A percentile compares a stretch with the other conserved stretches of the same genome.
phyloP scores from a whole-genome alignment of 805 yeast genomes.

The Kockiozyma suomiensis region DNA sequence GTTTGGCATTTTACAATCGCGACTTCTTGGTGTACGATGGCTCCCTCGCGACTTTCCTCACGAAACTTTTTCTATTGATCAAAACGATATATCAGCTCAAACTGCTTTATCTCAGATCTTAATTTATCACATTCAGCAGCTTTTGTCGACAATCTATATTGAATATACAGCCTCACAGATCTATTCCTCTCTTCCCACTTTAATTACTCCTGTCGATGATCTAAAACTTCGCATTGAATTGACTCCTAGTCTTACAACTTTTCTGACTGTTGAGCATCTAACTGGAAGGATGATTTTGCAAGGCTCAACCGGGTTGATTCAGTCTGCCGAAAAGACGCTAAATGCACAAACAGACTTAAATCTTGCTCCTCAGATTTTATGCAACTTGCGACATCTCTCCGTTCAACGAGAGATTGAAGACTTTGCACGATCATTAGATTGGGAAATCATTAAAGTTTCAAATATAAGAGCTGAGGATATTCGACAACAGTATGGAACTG shows the following conservation, averaged over 20 bases:
- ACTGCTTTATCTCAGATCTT: slow-evolving; percentile 25
- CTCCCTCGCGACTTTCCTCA: slow-evolving; percentile 12
- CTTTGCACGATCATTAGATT: slow-evolving; percentile 13
- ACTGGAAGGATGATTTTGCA: slow-evolving; percentile 31
- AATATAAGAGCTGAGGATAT: slow-evolving; percentile 32
- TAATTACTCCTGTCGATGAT: slow-evolving; percentile 25
- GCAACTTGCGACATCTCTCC: slow-evolving; percentile 26
- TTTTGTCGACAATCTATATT: slow-evolving; percentile 22
- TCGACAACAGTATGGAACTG: slow-evolving; percentile 26
- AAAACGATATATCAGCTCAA: slow-evolving; percentile 28
- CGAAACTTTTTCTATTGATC: slow-evolving; percentile 25
- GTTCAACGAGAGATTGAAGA: slow-evolving; percentile 31
- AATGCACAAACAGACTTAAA: slow-evolving; percentile 25
- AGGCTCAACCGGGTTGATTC: slow-evolving; percentile 22
- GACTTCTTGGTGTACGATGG: slow-evolving; percentile 32
- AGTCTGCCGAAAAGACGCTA: slow-evolving; percentile 25
- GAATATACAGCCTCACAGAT: slow-evolving; percentile 14
- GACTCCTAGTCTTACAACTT: slow-evolving; percentile 27
- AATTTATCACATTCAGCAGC: slow-evolving; percentile 24
- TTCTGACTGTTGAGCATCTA: slow-evolving; percentile 29
- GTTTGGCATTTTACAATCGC: slow-evolving; percentile 51
- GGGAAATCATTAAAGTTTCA: slow-evolving; percentile 30
- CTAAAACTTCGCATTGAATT: slow-evolving; percentile 24
- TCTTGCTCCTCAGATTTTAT: slow-evolving; percentile 17
- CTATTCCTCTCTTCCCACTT: slow-evolving; percentile 14